Percentiles rank a stretch among this genome's conserved stretches.
Conservation (phyloP, 1,139 yeast genomes). For the Casaregolazyma suthepensis region DNA sequence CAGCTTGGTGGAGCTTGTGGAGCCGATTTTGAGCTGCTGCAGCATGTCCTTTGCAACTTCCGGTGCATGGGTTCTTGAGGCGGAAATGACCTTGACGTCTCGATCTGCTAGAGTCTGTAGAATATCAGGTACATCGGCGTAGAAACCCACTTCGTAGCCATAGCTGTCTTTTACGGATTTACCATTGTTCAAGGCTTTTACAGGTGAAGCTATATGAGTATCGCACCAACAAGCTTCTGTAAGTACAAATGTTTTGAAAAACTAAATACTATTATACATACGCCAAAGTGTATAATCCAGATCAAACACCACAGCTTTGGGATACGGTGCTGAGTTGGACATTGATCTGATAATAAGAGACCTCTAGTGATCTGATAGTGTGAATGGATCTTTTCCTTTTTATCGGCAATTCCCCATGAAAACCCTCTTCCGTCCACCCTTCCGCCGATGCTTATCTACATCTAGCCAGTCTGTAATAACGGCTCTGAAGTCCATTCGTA, state of each 20-base stretch:
- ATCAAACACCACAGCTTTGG: constrained; percentile 64
- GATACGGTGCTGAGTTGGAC: constrained; percentile 27
- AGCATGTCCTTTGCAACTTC: constrained; percentile 53
- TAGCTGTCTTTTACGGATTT: constrained; percentile 39
- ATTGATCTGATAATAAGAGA: too few relatives aligned
- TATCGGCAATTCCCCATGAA: neutral
- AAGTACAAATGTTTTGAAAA: neutral
- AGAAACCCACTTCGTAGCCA: constrained; percentile 48
- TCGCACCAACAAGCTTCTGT: constrained; percentile 47
- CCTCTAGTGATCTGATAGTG: neutral
- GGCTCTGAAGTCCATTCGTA: neutral
- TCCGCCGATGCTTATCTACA: neutral
- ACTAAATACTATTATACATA: constrained; percentile 39
- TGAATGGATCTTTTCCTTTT: neutral
- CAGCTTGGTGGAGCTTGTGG: constrained; percentile 41
- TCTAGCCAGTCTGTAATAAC: neutral
- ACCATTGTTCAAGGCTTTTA: constrained; percentile 29
- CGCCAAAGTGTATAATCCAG: constrained; percentile 79
- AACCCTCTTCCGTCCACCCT: neutral
- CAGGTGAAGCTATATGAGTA: constrained; percentile 59
- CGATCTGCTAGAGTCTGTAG: constrained; percentile 40
- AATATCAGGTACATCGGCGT: constrained; percentile 55
- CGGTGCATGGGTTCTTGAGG: constrained; percentile 65
- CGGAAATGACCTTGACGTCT: constrained; percentile 50
- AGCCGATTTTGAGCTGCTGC: constrained; percentile 43